Evolutionary conservation across 768 basidiomycete species (phyloP), one percentile per base, ranked within the genome.

Genomic region (Lentinula lateritia): DNA sequence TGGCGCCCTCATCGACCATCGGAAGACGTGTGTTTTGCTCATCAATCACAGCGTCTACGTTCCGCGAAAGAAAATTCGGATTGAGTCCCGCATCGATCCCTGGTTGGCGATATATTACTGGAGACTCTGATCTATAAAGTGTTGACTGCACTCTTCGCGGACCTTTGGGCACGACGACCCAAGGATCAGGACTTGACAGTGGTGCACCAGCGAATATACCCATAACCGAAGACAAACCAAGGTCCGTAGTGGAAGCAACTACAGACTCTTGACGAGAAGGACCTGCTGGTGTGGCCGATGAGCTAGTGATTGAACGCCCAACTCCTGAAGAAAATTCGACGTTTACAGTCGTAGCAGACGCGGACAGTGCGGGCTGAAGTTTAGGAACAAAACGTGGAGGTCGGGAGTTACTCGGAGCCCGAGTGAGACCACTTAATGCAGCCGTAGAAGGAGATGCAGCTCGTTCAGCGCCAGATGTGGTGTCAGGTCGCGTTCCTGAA

Each of bases 151-250:
- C 66, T 63, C 64, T 70, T 32, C 65, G 70, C 12, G 65, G 71
- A 43, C 70, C 73, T 43, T 72, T 74, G 7, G 88, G 83, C 1
- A 92, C 66, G 4, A 92, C 81, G 39, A 93, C 78, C 92, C 93
- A 94, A 13, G 88, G 80, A 62, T 93, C 91, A 23, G 76, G 72
- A 10, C 74, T 64, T 34, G 74, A 72, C 35, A 73, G 71, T 32
- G 89, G 88, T 2, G 93, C 94, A 41, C 96, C 96, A 0, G 94
- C 96, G 67, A 98, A 98, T 64, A 99, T 97, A 38, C 85, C 88
- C 83, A 92, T 90, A 32, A 95, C 75, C 15, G 50, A 52, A 50
- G 55, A 58, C 20, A 36, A 46, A 28, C 41, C 36, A 34, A 39
- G n/a, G 20, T 34, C 50, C 9, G 36, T 20, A 2, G 16, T 28